These are phyloP conservation scores for Skeletonema potamos DNA, from an alignment of 108 stramenopile species.

Conservation along the genomic window DNA sequence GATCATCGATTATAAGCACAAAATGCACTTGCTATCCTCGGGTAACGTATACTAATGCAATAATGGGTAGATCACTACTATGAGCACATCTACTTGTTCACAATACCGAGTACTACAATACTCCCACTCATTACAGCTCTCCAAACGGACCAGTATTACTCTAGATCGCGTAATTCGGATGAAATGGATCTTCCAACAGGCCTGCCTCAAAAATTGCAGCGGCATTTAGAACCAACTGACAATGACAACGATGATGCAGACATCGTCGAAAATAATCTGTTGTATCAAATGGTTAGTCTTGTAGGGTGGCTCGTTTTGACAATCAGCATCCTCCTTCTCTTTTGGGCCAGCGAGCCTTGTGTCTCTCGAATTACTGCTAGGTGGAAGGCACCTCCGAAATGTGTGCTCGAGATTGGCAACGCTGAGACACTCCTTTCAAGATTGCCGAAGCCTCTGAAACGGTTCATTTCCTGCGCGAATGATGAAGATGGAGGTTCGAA, in stretches of 20 bases:
- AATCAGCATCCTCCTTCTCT: neutral
- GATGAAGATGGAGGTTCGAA: neutral
- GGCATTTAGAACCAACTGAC: no score
- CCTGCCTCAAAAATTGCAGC: neutral
- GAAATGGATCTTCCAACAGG: neutral
- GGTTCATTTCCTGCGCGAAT: neutral
- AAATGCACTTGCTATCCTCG: no score
- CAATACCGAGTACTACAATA: no score
- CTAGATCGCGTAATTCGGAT: no score
- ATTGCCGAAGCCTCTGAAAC: no score
- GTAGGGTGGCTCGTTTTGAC: neutral
- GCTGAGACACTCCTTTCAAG: neutral
- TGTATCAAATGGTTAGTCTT: neutral
- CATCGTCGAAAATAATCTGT: neutral
- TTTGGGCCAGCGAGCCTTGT: neutral
- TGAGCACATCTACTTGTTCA: no score
- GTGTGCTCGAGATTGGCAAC: neutral
- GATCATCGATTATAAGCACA: no score
- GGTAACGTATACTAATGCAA: no score
- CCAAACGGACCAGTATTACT: no score
- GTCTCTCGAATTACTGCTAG: neutral
- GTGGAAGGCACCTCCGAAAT: neutral
- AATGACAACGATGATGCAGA: neutral
- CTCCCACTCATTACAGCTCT: no score
- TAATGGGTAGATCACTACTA: no score